Evolutionary conservation across 768 basidiomycete species (phyloP), one percentile per base, ranked within the genome.

Genomic region (Dioszegia crocea): DNA sequence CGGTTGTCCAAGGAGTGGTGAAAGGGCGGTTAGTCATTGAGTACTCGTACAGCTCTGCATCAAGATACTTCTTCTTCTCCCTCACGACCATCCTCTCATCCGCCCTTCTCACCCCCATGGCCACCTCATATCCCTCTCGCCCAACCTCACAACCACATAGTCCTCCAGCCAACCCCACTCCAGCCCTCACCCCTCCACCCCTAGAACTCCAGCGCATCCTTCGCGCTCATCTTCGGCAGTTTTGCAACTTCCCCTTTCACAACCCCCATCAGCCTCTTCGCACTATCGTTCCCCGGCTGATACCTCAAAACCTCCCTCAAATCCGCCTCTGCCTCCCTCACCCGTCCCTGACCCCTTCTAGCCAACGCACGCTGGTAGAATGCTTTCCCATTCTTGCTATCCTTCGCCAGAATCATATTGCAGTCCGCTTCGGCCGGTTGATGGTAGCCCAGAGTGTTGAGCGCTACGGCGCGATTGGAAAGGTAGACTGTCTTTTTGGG

Each of bases 401-500:
- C 74, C 19, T 61, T 59, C 0, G 56, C 29, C 17, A 77, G 56
- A n/a, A 75, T 68, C 36, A 68, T 57, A 30, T 65, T 69, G 54
- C 76, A 77, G 59, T 77, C 76, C 23, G 52, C 33, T 59, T 77
- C 76, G 23, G 76, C 76, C 26, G 60, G 62, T 46, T 72, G 72
- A 56, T 74, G 69, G 46, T 66, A 49, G 19, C 73, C 70, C 19
- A 77, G 57, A 16, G 66, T 63, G 48, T 77, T 77, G 36, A 74
- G 68, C 8, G 76, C 74, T n/a, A 76, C 71, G 23, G 76, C 76
- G 21, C 76, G 65, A 46, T 77, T 77, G 2, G 74, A 70, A 46
- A 67, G 75, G 53, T 74, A 77, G 36, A 77, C 72, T 3, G 76
- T 75, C 56, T 77, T 77, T 48, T 75, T 73, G 41, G 68, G 63